Evolutionary conservation across 2,329 filamentous ascomycete species (phyloP), one percentile per base, ranked within the genome.

Genomic region (Microthyrium microscopicum): DNA sequence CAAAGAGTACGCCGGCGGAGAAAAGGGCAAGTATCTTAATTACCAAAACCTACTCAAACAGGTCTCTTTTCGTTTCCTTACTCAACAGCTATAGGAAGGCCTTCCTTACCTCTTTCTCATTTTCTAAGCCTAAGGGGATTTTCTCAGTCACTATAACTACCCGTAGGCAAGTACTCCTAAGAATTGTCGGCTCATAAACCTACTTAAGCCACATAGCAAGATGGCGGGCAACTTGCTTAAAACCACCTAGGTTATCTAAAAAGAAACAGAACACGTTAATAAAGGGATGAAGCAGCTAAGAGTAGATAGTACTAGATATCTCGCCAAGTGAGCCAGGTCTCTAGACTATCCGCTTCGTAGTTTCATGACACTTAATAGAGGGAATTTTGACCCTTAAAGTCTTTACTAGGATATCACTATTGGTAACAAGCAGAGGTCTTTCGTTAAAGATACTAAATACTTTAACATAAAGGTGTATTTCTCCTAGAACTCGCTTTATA

Each of bases 211-310:
- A 47, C 26, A 21, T 29, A 17, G 39, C 43, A 15, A 50, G 29
- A 25, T 39, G 36, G 31, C 29, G 34, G 16, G 41, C 40, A 18
- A 48, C 41, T 29, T 38, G 33, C 33, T 39, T 37, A 28, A 49
- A 42, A 20, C 41, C 41, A 33, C 44, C 41, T 24, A 50, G 17
- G 37, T 50, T 38, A 33, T 35, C 33, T 28, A 40, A 35, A 40
- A 50, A 51, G 40, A 49, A 46, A 37, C 39, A 51, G 33, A 49
- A 45, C 20, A 48, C 37, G 34, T 48, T 38, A 29, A 38, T 33
- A 38, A 48, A 49, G 27, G 42, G 40, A 20, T 26, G 38, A 18
- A 50, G 36, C 24, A 47, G 30, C 20, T 42, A 34, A 34, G 36
- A 32, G 37, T 46, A 46, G 29, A 46, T 39, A 26, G 28, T 34